A percentile compares a stretch with the other conserved stretches of the same genome.
phyloP scores from a whole-genome alignment of 169 alveolate genomes.

The Plasmodium yoelii region DNA sequence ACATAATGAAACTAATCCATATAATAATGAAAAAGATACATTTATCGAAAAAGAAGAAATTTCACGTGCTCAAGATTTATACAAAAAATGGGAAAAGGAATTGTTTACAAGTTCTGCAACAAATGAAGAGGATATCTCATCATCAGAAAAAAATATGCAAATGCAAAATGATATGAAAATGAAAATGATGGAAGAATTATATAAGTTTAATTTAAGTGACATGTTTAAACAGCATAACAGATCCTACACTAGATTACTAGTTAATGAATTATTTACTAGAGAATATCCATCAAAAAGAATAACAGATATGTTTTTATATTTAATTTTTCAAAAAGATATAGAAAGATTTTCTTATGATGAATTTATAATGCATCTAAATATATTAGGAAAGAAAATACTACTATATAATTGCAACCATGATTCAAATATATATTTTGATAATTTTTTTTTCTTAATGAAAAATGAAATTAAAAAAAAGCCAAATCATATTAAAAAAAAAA shows the following conservation, averaged over 20 bases:
- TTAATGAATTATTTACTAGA: slow-evolving; percentile 59
- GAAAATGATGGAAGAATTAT: slow-evolving; percentile 42
- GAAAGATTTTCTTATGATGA: slow-evolving; percentile 71
- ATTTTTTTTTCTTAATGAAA: slow-evolving; percentile 59
- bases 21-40: neutral
- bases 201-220: slow-evolving; percentile 31
- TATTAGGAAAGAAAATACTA: slow-evolving; percentile 51
- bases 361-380: slow-evolving; percentile 37
- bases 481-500: slow-evolving; percentile 27
- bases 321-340: slow-evolving; percentile 56
- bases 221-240: slow-evolving; percentile 71
- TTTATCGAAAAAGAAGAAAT: neutral
- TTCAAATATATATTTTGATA: slow-evolving; percentile 67
- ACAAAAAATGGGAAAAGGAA: slow-evolving; percentile 34
- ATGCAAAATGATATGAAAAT: neutral
- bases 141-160: neutral
- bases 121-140: neutral
- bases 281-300: slow-evolving; percentile 72
- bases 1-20: neutral
- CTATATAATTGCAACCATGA: slow-evolving; percentile 42
- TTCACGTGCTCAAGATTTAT: slow-evolving; percentile 10
- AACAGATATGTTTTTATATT: slow-evolving; percentile 53
- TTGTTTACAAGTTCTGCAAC: neutral
- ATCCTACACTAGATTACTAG: slow-evolving; percentile 56
- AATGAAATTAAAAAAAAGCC: slow-evolving; percentile 60